Evolutionary conservation across 257 asterid genomes (phyloP).

Genomic region (Scutellaria baicalensis): DNA sequence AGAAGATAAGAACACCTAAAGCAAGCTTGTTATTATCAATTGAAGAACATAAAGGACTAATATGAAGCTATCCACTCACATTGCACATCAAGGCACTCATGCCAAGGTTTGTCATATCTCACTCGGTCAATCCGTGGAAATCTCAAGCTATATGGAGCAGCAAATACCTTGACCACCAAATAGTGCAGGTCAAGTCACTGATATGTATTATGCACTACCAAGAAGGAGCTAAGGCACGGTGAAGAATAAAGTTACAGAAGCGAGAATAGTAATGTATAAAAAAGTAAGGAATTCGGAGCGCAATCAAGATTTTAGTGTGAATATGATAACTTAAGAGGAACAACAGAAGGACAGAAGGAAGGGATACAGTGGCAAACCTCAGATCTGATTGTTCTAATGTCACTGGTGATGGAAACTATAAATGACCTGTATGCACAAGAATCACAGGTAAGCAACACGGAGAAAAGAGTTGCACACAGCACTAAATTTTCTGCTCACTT

Average conservation of each 20-base stretch:
- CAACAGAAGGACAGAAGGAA: neutral
- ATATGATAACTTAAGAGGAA: neutral
- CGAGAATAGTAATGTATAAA: neutral
- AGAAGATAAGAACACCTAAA: neutral
- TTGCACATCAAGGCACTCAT: slow-evolving; percentile 92
- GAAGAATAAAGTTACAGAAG: neutral
- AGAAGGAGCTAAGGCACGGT: slow-evolving; percentile 1
- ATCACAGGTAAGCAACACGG: slow-evolving; percentile 21
- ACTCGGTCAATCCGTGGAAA: slow-evolving; percentile 96
- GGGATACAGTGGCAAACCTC: slow-evolving; percentile 49
- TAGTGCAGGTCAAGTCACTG: neutral
- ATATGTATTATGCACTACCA: neutral
- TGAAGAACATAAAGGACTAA: slow-evolving; percentile 11
- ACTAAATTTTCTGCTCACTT: slow-evolving; percentile 42
- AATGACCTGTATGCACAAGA: slow-evolving; percentile 54
- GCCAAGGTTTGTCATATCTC: slow-evolving; percentile 97
- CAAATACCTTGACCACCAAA: slow-evolving; percentile 63
- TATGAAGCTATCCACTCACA: slow-evolving; percentile 41
- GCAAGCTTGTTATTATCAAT: neutral
- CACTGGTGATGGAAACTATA: slow-evolving; percentile 87
- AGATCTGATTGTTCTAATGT: slow-evolving; percentile 89
- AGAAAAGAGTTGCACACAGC: neutral
- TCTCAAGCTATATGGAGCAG: slow-evolving; percentile 97
- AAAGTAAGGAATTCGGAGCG: neutral
- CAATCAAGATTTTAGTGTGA: neutral